Evolutionary conservation across 192 early-diverging fungal species (phyloP).

Genomic region (Lunasporangiospora selenospora): DNA sequence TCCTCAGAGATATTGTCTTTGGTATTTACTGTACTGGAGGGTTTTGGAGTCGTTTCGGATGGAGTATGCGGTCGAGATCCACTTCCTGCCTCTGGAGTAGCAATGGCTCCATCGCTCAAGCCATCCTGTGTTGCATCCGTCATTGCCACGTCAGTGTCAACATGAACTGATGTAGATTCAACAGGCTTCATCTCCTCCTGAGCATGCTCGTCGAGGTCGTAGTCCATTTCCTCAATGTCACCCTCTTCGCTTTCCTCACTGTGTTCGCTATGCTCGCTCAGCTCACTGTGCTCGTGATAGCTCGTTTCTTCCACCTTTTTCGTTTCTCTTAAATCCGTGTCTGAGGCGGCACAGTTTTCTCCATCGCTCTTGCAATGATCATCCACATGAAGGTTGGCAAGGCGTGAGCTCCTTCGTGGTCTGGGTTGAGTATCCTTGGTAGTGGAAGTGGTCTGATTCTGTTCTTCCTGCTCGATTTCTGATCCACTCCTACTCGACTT

Average conservation of each 20-base stretch:
- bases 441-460: neutral
- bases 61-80: neutral
- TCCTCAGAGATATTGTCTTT: too few relatives aligned
- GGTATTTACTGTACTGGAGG: too few relatives aligned
- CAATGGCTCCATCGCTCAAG: constrained; percentile 14
- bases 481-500: too few relatives aligned
- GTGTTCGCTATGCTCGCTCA: too few relatives aligned
- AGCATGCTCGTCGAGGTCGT: constrained; percentile 6
- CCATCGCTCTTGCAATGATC: constrained; percentile 30
- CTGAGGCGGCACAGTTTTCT: too few relatives aligned
- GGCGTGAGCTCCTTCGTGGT: neutral
- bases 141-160: constrained; percentile 34
- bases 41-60: neutral
- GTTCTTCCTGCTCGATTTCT: neutral
- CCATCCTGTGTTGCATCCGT: constrained; percentile 30
- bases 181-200: constrained; percentile 2
- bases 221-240: constrained; percentile 37
- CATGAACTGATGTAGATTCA: constrained; percentile 9
- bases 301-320: constrained; percentile 21
- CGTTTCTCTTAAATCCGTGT: constrained; percentile 21
- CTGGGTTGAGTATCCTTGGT: constrained; percentile 2
- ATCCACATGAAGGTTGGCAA: constrained; percentile 19
- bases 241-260: constrained; percentile 46
- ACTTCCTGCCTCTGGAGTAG: neutral
- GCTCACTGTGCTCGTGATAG: neutral